phyloP scores from a whole-genome alignment of 2,329 filamentous ascomycete genomes.

The Nemania diffusa region DNA sequence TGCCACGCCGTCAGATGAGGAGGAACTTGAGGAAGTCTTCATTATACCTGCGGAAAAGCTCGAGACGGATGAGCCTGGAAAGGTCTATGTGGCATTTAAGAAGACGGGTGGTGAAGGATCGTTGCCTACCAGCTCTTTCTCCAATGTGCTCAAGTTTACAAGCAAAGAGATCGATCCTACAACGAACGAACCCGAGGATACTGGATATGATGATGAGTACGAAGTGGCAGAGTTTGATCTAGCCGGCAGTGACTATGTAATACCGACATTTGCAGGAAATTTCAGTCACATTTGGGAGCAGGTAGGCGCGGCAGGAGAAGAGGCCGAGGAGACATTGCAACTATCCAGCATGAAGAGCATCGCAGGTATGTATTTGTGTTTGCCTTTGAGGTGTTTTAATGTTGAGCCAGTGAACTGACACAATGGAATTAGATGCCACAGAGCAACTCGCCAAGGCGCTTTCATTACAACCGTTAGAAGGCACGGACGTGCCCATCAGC shows the following conservation, averaged over 20 bases:
- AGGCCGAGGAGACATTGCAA: conserved; percentile 90
- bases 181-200: conserved; percentile 90
- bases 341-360: conserved; percentile 91
- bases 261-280: conserved; percentile 92
- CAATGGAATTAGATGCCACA: conserved; percentile 74
- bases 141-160: conserved; percentile 94
- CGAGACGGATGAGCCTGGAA: conserved; percentile 85
- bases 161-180: conserved; percentile 97
- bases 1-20: conserved; percentile 81
- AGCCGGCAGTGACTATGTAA: conserved; percentile 89
- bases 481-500: conserved; percentile 89
- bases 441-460: conserved; percentile 88
- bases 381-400: conserved; percentile 3
- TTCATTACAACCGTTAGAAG: conserved; percentile 92
- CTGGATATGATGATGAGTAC: conserved; percentile 96
- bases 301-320: conserved; percentile 86
- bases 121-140: conserved; percentile 85
- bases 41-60: conserved; percentile 90
- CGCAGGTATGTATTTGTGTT: conserved; percentile 74
- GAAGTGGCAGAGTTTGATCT: conserved; percentile 95
- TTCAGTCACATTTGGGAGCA: conserved; percentile 98
- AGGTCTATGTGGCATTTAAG: conserved; percentile 94
- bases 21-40: conserved; percentile 89
- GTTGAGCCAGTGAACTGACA: conserved; percentile 24
- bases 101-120: conserved; percentile 79